Percentiles rank a stretch among this genome's conserved stretches.
Evolutionary conservation across 805 yeast species (phyloP).

Genomic region (Pichia eremophila): DNA sequence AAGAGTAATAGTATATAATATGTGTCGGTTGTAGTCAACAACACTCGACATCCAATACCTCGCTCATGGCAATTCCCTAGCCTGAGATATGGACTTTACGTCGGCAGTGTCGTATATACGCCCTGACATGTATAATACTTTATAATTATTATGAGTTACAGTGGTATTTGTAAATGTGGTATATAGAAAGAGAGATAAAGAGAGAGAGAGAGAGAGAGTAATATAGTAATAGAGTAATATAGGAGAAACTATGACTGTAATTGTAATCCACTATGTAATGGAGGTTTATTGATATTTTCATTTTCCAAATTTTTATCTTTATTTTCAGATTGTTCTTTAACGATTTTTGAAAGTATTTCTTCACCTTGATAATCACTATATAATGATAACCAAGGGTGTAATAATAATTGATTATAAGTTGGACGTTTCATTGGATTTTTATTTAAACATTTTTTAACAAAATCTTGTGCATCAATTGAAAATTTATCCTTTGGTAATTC

Average conservation of each 20-base stretch:
- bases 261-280: constrained; percentile 20
- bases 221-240: too few species aligned
- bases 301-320: constrained; percentile 5
- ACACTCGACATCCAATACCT: too few species aligned
- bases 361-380: constrained; percentile 31
- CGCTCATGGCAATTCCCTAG: too few species aligned
- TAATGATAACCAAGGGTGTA: constrained; percentile 75
- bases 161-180: too few species aligned
- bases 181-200: too few species aligned
- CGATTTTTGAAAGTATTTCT: constrained; percentile 22
- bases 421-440: constrained; percentile 81
- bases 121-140: too few species aligned
- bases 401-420: constrained; percentile 60
- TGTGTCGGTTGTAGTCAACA: too few species aligned
- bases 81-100: too few species aligned
- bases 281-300: constrained; percentile 16
- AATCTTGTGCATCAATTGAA: constrained; percentile 70
- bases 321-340: constrained; percentile 11
- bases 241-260: neutral
- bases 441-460: constrained; percentile 67
- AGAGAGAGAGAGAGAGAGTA: too few species aligned
- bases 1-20: too few species aligned
- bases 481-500: constrained; percentile 51
- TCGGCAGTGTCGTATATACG: too few species aligned
- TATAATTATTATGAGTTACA: too few species aligned